Percentiles rank a stretch among this genome's conserved stretches.
Evolutionary conservation across 208 protist species (phyloP).

Genomic region (Vickermania ingenoplastis): DNA sequence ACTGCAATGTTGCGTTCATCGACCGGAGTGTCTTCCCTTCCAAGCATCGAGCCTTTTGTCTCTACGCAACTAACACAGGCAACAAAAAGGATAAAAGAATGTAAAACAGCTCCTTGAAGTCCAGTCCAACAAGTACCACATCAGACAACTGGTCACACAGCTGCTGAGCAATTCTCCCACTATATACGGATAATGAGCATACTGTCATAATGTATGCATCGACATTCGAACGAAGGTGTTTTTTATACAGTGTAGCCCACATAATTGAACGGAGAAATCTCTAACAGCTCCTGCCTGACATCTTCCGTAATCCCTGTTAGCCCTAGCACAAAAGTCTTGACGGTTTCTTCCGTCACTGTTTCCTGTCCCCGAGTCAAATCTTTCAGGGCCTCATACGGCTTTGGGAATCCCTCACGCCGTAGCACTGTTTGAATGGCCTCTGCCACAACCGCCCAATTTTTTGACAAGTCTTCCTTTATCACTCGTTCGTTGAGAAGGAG

Average conservation of each 20-base stretch:
- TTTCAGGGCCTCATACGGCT: conserved; percentile 92
- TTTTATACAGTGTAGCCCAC: conserved; percentile 60
- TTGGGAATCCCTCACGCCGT: conserved; percentile 83
- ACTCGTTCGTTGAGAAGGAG: conserved; percentile 61
- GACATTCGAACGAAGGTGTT: no score
- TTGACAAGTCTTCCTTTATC: conserved; percentile 77
- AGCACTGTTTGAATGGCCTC: conserved; percentile 95
- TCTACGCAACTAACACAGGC: no score
- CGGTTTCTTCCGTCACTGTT: conserved; percentile 44
- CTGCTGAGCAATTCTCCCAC: no score
- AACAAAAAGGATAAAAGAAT: no score
- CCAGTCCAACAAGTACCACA: no score
- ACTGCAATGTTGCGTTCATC: background rate
- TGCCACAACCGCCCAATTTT: conserved; percentile 92
- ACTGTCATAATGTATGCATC: no score
- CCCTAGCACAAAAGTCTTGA: conserved; percentile 74
- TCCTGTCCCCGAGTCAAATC: conserved; percentile 85
- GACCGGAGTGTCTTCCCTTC: background rate
- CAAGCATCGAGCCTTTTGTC: no score
- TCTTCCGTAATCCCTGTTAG: conserved; percentile 77
- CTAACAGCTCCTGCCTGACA: conserved; percentile 82
- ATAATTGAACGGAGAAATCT: conserved; percentile 80
- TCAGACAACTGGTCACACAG: no score
- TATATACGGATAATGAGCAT: no score
- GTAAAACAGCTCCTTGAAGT: no score